Conservation (phyloP, 192 early-diverging fungal genomes). For the Coemansia sp. region DNA sequence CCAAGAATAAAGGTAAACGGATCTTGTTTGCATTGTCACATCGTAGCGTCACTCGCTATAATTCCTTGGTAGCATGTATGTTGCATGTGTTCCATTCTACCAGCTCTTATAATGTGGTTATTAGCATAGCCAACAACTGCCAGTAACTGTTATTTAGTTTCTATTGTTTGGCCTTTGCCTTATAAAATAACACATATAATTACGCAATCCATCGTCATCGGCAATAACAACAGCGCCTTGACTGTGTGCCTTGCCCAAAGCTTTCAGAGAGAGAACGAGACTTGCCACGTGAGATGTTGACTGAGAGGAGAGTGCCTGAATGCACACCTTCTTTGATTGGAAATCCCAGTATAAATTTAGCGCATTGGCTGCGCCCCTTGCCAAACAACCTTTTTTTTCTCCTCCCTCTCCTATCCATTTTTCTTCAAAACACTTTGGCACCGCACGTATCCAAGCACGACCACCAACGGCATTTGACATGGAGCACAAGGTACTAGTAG, state of each 20-base stretch:
- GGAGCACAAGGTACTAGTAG: neutral
- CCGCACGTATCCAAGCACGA: neutral
- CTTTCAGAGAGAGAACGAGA: neutral
- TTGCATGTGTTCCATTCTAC: too few relatives aligned
- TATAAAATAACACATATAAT: too few relatives aligned
- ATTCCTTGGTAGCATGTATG: too few relatives aligned
- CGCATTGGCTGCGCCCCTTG: neutral
- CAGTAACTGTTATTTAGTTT: too few relatives aligned
- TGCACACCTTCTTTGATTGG: neutral
- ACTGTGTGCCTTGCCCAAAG: neutral
- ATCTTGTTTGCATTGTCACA: too few relatives aligned
- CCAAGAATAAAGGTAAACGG: too few relatives aligned
- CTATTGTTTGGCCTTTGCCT: too few relatives aligned
- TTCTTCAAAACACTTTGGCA: neutral
- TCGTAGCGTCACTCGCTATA: too few relatives aligned
- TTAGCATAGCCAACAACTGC: too few relatives aligned
- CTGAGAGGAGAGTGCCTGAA: neutral
- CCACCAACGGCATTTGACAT: neutral
- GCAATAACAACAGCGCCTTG: neutral
- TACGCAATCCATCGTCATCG: too few relatives aligned
- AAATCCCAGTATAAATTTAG: neutral
- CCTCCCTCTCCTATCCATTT: neutral
- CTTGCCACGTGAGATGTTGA: neutral
- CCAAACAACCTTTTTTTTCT: neutral
- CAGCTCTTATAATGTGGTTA: too few relatives aligned